Conservation (phyloP, 2,329 filamentous ascomycete genomes). For the Trichoderma cornu-damae region DNA sequence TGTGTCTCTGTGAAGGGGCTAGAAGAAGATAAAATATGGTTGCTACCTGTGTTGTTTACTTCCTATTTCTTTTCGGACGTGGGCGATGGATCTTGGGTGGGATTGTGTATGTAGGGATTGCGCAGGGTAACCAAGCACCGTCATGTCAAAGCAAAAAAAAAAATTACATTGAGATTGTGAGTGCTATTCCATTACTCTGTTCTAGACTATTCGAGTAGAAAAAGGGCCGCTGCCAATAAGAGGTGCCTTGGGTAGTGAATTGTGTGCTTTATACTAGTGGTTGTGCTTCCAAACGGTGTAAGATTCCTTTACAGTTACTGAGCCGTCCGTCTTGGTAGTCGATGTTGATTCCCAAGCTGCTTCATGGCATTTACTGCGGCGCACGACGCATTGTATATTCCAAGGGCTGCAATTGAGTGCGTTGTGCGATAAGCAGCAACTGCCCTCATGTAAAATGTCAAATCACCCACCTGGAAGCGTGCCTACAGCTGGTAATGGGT, state of each 20-base stretch:
- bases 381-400: too few species aligned
- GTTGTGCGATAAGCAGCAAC: too few species aligned
- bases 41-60: slow-evolving; percentile 30
- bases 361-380: too few species aligned
- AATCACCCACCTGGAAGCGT: too few species aligned
- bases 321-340: too few species aligned
- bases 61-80: slow-evolving; percentile 25
- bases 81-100: slow-evolving; percentile 22
- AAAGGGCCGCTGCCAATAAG: not conserved
- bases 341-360: too few species aligned
- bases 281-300: too few species aligned
- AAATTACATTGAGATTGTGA: slow-evolving; percentile 1
- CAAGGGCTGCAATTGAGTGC: too few species aligned
- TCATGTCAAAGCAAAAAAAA: slow-evolving; percentile 18
- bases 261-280: not conserved
- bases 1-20: slow-evolving; percentile 2
- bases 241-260: too few species aligned
- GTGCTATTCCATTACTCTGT: not conserved
- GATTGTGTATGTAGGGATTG: slow-evolving; percentile 32
- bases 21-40: slow-evolving; percentile 22
- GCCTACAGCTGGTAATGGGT: too few species aligned
- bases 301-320: too few species aligned
- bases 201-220: not conserved
- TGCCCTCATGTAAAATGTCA: too few species aligned
- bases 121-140: slow-evolving; percentile 29